Conservation (phyloP, 495 filamentous ascomycete genomes). For the Aspergillus indologenus region DNA sequence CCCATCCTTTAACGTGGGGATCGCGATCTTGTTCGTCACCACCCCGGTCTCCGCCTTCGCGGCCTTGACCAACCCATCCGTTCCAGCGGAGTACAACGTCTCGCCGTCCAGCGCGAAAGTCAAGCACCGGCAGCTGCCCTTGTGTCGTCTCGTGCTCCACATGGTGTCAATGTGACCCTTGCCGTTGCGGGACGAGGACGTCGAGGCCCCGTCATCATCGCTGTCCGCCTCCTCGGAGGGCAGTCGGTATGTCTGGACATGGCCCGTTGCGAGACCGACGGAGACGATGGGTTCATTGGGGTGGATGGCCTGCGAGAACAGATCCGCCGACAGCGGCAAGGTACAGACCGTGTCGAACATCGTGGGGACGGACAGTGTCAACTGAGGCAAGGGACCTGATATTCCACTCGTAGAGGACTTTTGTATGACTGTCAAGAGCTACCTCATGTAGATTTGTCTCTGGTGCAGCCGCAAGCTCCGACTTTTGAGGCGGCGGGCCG, state of each 20-base stretch:
- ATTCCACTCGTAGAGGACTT: constrained; percentile 1
- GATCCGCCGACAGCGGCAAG: constrained; percentile 78
- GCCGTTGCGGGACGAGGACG: constrained; percentile 50
- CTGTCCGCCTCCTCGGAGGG: constrained; percentile 51
- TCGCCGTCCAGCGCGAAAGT: constrained; percentile 74
- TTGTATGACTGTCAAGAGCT: constrained; percentile 8
- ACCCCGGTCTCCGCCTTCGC: constrained; percentile 75
- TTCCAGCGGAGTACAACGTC: constrained; percentile 81
- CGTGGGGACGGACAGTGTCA: constrained; percentile 7
- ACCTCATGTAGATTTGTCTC: neutral
- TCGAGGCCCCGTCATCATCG: constrained; percentile 48
- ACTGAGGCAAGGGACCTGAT: neutral
- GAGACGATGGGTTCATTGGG: constrained; percentile 78
- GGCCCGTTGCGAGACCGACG: constrained; percentile 78
- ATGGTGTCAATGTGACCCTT: constrained; percentile 73
- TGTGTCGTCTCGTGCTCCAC: constrained; percentile 87
- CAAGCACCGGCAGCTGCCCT: constrained; percentile 82
- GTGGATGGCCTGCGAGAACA: constrained; percentile 87
- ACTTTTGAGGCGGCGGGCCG: constrained; percentile 23
- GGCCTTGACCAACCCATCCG: constrained; percentile 85
- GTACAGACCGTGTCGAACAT: constrained; percentile 88
- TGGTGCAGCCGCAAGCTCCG: neutral
- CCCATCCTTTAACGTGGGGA: constrained; percentile 43
- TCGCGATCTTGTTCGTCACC: constrained; percentile 69
- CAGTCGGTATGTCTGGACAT: constrained; percentile 82